Percentiles rank a stretch among this genome's conserved stretches.
These are phyloP conservation scores for Harringtonia lauricola DNA, from an alignment of 2,329 filamentous ascomycete species.

Conservation along the genomic window DNA sequence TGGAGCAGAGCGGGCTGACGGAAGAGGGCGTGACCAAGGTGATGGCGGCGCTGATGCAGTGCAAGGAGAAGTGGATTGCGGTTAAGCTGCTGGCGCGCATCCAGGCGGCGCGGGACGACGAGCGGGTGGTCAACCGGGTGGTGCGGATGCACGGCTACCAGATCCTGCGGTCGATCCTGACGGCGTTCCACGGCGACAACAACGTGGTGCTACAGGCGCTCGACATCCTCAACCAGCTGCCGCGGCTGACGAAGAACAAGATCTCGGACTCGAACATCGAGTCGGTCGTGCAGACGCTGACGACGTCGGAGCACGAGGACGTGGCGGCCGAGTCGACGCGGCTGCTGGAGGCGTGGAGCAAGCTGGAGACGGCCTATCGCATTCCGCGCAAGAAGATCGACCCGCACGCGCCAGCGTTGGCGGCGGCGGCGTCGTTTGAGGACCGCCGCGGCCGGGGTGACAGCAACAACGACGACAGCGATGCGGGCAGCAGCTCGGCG, in stretches of 20 bases:
- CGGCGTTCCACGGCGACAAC: conserved; percentile 76
- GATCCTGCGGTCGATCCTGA: conserved; percentile 79
- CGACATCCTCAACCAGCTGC: conserved; percentile 79
- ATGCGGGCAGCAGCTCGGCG: background rate
- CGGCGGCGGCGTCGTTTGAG: conserved; percentile 34
- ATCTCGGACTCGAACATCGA: conserved; percentile 96
- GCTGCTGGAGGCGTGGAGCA: conserved; percentile 77
- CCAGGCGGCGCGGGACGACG: conserved; percentile 66
- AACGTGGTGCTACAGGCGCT: conserved; percentile 86
- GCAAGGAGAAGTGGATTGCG: conserved; percentile 98
- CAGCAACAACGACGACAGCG: background rate
- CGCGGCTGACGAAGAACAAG: conserved; percentile 89
- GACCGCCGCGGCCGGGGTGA: conserved; percentile 49
- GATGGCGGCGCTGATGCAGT: conserved; percentile 94
- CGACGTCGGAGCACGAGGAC: conserved; percentile 57
- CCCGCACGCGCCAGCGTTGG: conserved; percentile 41
- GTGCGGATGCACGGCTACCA: conserved; percentile 96
- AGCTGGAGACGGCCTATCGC: conserved; percentile 80
- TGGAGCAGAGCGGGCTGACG: conserved; percentile 67
- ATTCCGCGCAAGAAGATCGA: conserved; percentile 86
- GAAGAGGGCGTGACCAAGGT: conserved; percentile 83
- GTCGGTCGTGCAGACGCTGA: conserved; percentile 60
- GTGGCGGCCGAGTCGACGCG: conserved; percentile 61
- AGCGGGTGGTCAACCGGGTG: conserved; percentile 76
- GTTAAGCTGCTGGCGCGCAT: conserved; percentile 89